Conservation (phyloP, 2,329 filamentous ascomycete species). For the Trichothecium sympodiale region DNA sequence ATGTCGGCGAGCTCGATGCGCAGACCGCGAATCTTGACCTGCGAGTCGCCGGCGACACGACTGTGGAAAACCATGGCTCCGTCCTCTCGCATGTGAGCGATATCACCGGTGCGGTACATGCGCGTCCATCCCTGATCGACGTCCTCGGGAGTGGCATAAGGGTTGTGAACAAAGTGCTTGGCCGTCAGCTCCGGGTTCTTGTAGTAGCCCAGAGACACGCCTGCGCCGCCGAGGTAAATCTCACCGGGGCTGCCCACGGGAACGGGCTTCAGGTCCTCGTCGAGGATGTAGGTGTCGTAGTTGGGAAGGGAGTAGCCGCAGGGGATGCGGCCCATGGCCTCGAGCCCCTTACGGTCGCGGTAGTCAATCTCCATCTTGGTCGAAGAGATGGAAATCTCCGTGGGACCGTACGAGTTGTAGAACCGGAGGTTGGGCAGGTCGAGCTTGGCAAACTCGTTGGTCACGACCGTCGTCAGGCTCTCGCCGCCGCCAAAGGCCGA, state of each 20-base stretch:
- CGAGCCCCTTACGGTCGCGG: constrained; percentile 1
- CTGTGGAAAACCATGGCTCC: constrained; percentile 5
- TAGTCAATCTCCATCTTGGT: constrained; percentile 4
- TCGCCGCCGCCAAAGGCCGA: constrained; percentile 15
- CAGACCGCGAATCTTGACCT: constrained; percentile 9
- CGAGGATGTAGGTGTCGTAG: constrained; percentile 27
- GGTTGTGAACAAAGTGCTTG: constrained; percentile 35
- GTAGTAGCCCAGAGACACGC: constrained; percentile 28
- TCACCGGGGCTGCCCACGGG: constrained; percentile 9
- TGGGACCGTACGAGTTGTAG: constrained; percentile 19
- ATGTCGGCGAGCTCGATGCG: constrained; percentile 9
- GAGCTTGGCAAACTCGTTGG: constrained; percentile 5
- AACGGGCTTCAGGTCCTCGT: constrained; percentile 12
- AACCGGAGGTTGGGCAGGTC: constrained; percentile 3
- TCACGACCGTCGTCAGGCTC: constrained; percentile 7
- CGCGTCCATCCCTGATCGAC: too few species aligned
- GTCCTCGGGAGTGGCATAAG: too few species aligned
- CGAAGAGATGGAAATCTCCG: constrained; percentile 12
- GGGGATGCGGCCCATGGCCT: neutral
- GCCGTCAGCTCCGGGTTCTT: constrained; percentile 9
- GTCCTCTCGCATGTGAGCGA: constrained; percentile 3
- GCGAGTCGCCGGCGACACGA: constrained; percentile 6
- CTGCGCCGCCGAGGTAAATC: constrained; percentile 18
- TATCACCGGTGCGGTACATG: constrained; percentile 8
- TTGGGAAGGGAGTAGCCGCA: constrained; percentile 13